phyloP scores from a whole-genome alignment of 352 stramenopile species.

The Phytophthora cactorum region DNA sequence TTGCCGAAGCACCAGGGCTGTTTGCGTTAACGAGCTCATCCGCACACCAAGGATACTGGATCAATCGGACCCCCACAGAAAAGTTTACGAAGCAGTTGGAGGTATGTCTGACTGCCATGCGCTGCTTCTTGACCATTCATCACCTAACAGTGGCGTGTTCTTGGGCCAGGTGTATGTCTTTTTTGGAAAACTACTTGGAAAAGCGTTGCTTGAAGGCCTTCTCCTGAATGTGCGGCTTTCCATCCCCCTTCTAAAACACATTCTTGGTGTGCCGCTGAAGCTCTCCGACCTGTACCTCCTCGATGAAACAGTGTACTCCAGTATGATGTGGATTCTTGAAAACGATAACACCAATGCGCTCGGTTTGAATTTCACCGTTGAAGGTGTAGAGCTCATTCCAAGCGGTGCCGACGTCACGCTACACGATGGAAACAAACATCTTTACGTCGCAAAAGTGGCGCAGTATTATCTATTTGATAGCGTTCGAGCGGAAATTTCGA shows the following conservation, averaged over 20 bases:
- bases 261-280: slow-evolving; percentile 65
- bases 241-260: slow-evolving; percentile 71
- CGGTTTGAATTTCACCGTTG: slow-evolving; percentile 69
- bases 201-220: slow-evolving; percentile 75
- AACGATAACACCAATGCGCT: slow-evolving; percentile 60
- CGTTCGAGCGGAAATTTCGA: slow-evolving; percentile 89
- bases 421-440: slow-evolving; percentile 95
- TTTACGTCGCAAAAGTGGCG: slow-evolving; percentile 93
- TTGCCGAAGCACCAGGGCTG: slow-evolving; percentile 52
- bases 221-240: slow-evolving; percentile 73
- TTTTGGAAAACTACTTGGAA: slow-evolving; percentile 71
- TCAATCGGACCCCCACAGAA: slow-evolving; percentile 42
- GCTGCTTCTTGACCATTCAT: neutral
- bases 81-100: slow-evolving; percentile 45
- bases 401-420: slow-evolving; percentile 69
- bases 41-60: slow-evolving; percentile 67
- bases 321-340: slow-evolving; percentile 66
- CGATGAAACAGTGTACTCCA: slow-evolving; percentile 77
- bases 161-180: slow-evolving; percentile 79
- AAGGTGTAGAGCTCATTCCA: slow-evolving; percentile 67
- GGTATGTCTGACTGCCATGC: slow-evolving; percentile 27
- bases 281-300: slow-evolving; percentile 68
- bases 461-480: slow-evolving; percentile 97
- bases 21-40: slow-evolving; percentile 57
- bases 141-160: slow-evolving; percentile 5